These are phyloP conservation scores for Rosa hybrid DNA, from an alignment of 331 rosid genomes.

Conservation along the genomic window DNA sequence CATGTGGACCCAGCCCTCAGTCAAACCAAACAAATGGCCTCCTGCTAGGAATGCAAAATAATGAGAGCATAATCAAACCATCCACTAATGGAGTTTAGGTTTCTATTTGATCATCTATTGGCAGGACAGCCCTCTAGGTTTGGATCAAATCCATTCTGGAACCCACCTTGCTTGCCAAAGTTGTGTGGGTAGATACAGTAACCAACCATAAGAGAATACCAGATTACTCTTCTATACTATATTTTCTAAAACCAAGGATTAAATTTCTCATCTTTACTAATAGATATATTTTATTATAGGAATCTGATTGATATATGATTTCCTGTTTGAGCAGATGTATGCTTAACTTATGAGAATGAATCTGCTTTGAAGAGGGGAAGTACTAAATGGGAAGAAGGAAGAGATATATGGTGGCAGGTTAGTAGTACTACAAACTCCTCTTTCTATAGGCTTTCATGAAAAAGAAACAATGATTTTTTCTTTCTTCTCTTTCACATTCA, in stretches of 20 bases:
- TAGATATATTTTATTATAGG: not conserved
- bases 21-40: not conserved
- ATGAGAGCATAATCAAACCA: conserved; percentile 3
- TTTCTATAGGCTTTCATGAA: conserved; percentile 13
- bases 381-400: conserved; percentile 77
- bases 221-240: not conserved
- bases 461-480: not conserved
- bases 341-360: conserved; percentile 74
- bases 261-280: not conserved
- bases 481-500: conserved; percentile 11
- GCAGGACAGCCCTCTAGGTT: not conserved
- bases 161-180: conserved; percentile 18
- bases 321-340: conserved; percentile 45
- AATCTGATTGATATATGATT: conserved; percentile 15
- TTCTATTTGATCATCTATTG: conserved; percentile 6
- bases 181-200: not conserved
- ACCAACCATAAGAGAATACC: not conserved
- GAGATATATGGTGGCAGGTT: conserved; percentile 99
- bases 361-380: conserved; percentile 61
- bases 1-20: not conserved
- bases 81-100: conserved; percentile 21
- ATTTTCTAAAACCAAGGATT: not conserved
- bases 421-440: conserved; percentile 20
- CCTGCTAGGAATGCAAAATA: not conserved
- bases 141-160: conserved; percentile 7